Percentiles rank a stretch among this genome's conserved stretches.
These are phyloP conservation scores for Fusarium devonianum DNA, from an alignment of 2,329 filamentous ascomycete species.

Conservation along the genomic window DNA sequence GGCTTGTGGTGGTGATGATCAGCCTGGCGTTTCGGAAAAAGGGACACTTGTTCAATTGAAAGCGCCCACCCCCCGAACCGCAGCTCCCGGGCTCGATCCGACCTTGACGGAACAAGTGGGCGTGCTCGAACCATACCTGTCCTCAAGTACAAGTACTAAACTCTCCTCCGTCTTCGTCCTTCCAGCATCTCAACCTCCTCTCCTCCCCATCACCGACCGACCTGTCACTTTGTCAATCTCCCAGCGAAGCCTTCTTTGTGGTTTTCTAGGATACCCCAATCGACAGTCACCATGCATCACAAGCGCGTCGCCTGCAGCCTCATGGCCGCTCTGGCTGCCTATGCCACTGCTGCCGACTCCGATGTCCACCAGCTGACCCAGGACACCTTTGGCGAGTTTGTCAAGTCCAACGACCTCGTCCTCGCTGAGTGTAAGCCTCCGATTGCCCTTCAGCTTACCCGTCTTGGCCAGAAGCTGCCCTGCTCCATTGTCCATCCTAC, in stretches of 20 bases:
- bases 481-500: conserved; percentile 20
- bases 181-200: conserved; percentile 28
- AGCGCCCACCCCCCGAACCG: too few species aligned
- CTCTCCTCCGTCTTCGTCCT: conserved; percentile 40
- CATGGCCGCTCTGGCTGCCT: conserved; percentile 61
- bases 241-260: conserved; percentile 31
- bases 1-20: conserved; percentile 18
- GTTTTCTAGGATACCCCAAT: conserved; percentile 39
- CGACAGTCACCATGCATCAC: conserved; percentile 54
- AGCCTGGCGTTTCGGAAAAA: conserved; percentile 39
- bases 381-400: conserved; percentile 86
- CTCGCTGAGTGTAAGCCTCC: conserved; percentile 91
- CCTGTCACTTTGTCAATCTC: conserved; percentile 26
- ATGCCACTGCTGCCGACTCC: conserved; percentile 71
- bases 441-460: background rate
- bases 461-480: background rate
- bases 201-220: conserved; percentile 27
- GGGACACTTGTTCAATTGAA: conserved; percentile 56
- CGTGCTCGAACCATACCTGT: conserved; percentile 25
- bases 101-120: conserved; percentile 1
- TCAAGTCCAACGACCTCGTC: conserved; percentile 85
- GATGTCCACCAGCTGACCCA: conserved; percentile 87
- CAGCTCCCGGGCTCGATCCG: too few species aligned
- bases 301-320: conserved; percentile 62
- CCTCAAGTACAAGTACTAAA: conserved; percentile 47